Conservation (phyloP, 164 flowering plant species). For the Macadamia integrifolia region DNA sequence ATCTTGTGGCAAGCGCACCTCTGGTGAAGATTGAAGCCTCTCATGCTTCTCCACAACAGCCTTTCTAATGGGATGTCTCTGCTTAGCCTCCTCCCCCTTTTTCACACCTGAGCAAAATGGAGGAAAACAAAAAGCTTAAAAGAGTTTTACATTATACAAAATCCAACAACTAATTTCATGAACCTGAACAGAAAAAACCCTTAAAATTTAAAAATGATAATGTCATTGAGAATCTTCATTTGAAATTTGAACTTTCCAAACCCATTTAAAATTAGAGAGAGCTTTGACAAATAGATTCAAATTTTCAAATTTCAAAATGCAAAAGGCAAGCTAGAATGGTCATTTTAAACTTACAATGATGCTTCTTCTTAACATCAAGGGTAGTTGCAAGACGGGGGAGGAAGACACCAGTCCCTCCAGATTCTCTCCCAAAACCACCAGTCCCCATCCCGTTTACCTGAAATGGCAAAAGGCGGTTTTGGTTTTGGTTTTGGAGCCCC, state of each 20-base stretch:
- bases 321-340: too few relatives aligned
- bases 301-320: too few relatives aligned
- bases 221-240: too few relatives aligned
- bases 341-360: slow-evolving; percentile 14
- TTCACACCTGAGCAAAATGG: slow-evolving; percentile 11
- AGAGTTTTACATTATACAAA: too few relatives aligned
- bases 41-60: slow-evolving; percentile 17
- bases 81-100: slow-evolving; percentile 7
- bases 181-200: neutral
- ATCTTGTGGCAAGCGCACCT: slow-evolving; percentile 32
- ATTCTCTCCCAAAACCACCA: slow-evolving; percentile 17
- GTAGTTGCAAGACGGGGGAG: slow-evolving; percentile 23
- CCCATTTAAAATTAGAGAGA: neutral
- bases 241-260: too few relatives aligned
- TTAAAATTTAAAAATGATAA: too few relatives aligned
- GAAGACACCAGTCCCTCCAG: slow-evolving; percentile 44
- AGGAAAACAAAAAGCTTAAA: neutral
- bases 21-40: slow-evolving; percentile 24
- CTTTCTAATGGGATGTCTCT: slow-evolving; percentile 7
- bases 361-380: slow-evolving; percentile 11
- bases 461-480: slow-evolving; percentile 18
- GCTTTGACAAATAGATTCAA: neutral
- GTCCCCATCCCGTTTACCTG: slow-evolving; percentile 8
- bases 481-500: slow-evolving; percentile 22
- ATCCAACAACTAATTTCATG: too few relatives aligned